Base-by-base conservation (phyloP, 2,329 filamentous ascomycete species). In the Alternaria consortialis region DNA sequence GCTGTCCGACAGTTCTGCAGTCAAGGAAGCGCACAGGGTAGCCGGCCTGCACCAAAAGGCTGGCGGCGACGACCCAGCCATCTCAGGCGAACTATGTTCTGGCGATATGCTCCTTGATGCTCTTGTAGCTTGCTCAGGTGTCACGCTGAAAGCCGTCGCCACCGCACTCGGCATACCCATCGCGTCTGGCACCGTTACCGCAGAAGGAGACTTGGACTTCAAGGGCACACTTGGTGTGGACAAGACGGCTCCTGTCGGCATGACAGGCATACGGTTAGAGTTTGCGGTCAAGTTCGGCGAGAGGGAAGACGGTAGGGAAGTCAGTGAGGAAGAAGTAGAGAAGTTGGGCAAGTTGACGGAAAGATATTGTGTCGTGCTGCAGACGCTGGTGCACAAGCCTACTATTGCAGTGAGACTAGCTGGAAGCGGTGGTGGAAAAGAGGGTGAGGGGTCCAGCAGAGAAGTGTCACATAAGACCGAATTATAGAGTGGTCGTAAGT, bases 91-190 rank as follows among this genome's bases (percentile, higher is more conserved):
- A 63, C 75, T 84, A 2, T 84, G 83, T 74, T 80, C 78, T 0
- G 82, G 83, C 12, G 82, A 84, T 65, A 83, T 84, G 81, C 75
- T 85, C 12, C 78, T 84, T 12, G 83, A 84, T 58, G 82, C 82
- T 0, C 75, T 84, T 2, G 83, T 85, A 5, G 83, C 83, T 4
- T 84, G 83, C 69, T 80, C 82, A 1, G 83, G 83, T 25, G 82
- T 84, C 4, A 84, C 83, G n/a, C 74, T 84, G 27, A 83, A 83
- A 64, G 83, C 83, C 9, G 83, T 84, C 2, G 80, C 82, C 5
- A 84, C 83, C 0, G 82, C 81, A 2, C 72, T 84, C 51, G 75
- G 74, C 1, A 79, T 84, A 11, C 80, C 80, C 5, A 78, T 84
- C 39, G 70, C 71, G n/a, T 72, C 71, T 2, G 82, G 82, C 2